Base-by-base conservation (phyloP, 2,329 filamentous ascomycete genomes). In the Fusarium burgessii region DNA sequence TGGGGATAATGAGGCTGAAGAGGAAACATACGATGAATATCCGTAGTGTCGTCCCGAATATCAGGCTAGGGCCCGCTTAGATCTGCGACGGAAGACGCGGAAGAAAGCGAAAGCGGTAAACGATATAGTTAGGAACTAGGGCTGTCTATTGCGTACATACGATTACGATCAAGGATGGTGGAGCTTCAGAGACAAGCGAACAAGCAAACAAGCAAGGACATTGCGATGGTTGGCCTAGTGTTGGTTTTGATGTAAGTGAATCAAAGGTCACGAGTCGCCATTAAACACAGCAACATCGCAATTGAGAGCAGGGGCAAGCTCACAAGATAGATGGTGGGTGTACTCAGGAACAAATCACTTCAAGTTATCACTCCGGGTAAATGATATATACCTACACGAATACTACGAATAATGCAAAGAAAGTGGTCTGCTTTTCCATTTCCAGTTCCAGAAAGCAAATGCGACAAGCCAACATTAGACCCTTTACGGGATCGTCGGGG, bases 1-100 rank as follows among this genome's bases (percentile, higher is more conserved):
- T 57, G 25, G 18, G 42, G 33, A n/a, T 38, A 52, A 62, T 63
- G 57, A 67, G 64, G 64, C 64, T 68, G 38, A 62, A 62, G n/a
- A 52, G 42, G 40, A 68, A 72, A 74, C 74, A 70, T 74, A 76
- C 72, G 68, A 76, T 66, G 41, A 64, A 64, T 59, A 54, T n/a
- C 33, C 15, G 25, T 40, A 69, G 55, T 43, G 35, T 38, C 45
- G 61, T 71, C 60, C 69, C 65, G 69, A 66, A 47, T 55, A 57
- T 57, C 42, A 62, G 59, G 64, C 59, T 58, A 70, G 64, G 62
- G 55, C 59, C 68, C 68, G 69, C 69, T 66, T 52, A 71, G 69
- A 71, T 71, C 69, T 66, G 49, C 43, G 55, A 72, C 60, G 46
- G 52, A 67, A 67, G 63, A 54, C 62, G 64, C 55, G 64, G 68